Percentiles rank a stretch among this genome's conserved stretches.
These are phyloP conservation scores for Escovopsis sp. DNA, from an alignment of 2,329 filamentous ascomycete genomes.

Conservation along the genomic window DNA sequence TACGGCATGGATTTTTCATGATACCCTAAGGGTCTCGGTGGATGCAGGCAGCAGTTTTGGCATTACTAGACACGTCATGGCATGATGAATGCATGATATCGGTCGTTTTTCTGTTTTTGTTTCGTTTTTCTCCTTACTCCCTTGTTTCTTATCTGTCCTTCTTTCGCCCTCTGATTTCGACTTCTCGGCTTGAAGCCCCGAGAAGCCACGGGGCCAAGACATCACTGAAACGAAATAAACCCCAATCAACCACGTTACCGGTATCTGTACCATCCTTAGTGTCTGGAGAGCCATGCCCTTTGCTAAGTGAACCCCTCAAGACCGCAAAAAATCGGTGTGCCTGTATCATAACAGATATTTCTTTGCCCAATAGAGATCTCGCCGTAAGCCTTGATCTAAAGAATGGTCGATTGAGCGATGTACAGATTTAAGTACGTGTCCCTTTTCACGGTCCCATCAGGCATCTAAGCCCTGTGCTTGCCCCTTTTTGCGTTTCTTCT, in stretches of 20 bases:
- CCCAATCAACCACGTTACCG: no score
- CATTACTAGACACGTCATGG: conserved; percentile 1
- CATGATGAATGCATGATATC: not conserved
- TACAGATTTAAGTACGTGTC: not conserved
- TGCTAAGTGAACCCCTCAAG: no score
- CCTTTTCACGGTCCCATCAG: not conserved
- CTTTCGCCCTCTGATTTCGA: conserved; percentile 8
- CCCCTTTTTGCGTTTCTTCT: conserved; percentile 14
- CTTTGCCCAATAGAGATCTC: no score
- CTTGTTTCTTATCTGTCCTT: conserved; percentile 14
- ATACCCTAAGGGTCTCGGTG: conserved; percentile 17
- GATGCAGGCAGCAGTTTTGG: conserved; percentile 4
- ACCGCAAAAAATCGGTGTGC: no score
- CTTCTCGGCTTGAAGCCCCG: not conserved
- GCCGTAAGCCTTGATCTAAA: no score
- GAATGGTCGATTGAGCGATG: not conserved
- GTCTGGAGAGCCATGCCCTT: no score
- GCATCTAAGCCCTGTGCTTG: not conserved
- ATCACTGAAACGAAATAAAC: no score
- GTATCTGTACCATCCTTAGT: no score
- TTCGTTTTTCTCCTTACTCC: no score
- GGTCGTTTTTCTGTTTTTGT: not conserved
- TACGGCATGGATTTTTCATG: conserved; percentile 19
- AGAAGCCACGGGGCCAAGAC: no score
- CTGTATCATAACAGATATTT: no score